Evolutionary conservation across 352 stramenopile genomes (phyloP), one percentile per base, ranked within the genome.

Genomic region (Globisporangium ultimum): DNA sequence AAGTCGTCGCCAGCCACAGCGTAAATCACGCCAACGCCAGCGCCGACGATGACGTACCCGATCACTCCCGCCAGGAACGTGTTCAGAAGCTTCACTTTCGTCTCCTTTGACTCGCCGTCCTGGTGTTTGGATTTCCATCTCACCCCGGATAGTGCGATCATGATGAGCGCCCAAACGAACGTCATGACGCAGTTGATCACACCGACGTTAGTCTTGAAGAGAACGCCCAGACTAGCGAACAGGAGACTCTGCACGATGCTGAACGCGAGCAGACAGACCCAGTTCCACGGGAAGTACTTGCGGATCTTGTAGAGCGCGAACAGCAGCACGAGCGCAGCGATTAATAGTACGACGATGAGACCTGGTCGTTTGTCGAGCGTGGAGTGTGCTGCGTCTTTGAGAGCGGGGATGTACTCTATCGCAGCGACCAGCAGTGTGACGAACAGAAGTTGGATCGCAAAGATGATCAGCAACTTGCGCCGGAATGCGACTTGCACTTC

Each of bases 121-220:
- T 15, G 4, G 64, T 11, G 9, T 41, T 51, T 9, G 55, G 36
- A 20, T 6, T 43, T 43, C 38, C 38, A 43, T 17, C 11, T 43
- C 38, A 43, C 38, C 38, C 38, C 38, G 11, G 38, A 43, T 3
- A 62, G 45, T 5, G 47, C 41, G 14, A 63, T 58, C 48, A 71
- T n/a, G 18, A 68, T 15, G 12, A 55, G 10, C 45, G 59, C 60
- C 17, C 43, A 54, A 20, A 53, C 17, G 34, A 71, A 71, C 3
- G 60, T 63, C n/a, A 60, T n/a, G n/a, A 21, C 38, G 45, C 64
- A 71, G 14, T 58, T 56, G 50, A 66, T 53, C 12, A 68, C 22
- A 40, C 60, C 57, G 48, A 68, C 43, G 22, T 58, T 42, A 6
- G 56, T 65, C 21, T 55, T 36, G 15, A 68, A 60, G 54, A 48